Evolutionary conservation across 768 basidiomycete species (phyloP).

Genomic region (Dendrothele bispora): DNA sequence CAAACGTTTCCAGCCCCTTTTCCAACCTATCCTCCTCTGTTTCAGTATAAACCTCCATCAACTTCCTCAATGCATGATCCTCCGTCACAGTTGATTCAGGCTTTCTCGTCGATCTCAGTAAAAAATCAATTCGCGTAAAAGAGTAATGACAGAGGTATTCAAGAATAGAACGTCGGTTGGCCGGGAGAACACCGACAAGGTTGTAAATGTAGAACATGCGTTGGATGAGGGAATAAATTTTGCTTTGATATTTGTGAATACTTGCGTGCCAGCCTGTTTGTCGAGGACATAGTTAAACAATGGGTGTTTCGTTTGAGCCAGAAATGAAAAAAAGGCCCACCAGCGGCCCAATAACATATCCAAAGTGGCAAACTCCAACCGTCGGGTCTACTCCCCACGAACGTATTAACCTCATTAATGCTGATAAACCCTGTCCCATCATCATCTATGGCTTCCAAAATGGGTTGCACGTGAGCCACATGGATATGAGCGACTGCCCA

Average conservation of each 20-base stretch:
- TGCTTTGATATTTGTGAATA: conserved; percentile 13
- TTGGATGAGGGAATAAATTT: conserved; percentile 9
- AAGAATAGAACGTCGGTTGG: conserved; percentile 18
- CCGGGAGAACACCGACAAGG: conserved; percentile 9
- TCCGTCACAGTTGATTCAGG: conserved; percentile 10
- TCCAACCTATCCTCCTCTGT: conserved; percentile 24
- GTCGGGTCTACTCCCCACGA: conserved; percentile 26
- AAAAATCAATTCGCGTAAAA: neutral
- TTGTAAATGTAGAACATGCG: neutral
- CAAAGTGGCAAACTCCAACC: conserved; percentile 32
- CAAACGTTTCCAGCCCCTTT: conserved; percentile 23
- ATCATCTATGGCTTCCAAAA: conserved; percentile 37
- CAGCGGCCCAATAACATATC: conserved; percentile 34
- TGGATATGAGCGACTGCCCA: conserved; percentile 33
- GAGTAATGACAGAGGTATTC: conserved; percentile 14
- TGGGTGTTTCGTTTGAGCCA: neutral
- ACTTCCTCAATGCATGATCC: conserved; percentile 21
- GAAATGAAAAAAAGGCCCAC: conserved; percentile 13
- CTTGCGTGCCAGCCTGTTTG: neutral
- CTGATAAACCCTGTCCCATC: conserved; percentile 36
- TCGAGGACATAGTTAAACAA: neutral
- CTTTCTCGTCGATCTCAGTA: conserved; percentile 11
- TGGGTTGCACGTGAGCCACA: conserved; percentile 25
- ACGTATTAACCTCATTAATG: conserved; percentile 30
- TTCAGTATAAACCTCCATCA: conserved; percentile 19